Conservation (phyloP, 2,329 filamentous ascomycete species). For the Arthroderma uncinatum region DNA sequence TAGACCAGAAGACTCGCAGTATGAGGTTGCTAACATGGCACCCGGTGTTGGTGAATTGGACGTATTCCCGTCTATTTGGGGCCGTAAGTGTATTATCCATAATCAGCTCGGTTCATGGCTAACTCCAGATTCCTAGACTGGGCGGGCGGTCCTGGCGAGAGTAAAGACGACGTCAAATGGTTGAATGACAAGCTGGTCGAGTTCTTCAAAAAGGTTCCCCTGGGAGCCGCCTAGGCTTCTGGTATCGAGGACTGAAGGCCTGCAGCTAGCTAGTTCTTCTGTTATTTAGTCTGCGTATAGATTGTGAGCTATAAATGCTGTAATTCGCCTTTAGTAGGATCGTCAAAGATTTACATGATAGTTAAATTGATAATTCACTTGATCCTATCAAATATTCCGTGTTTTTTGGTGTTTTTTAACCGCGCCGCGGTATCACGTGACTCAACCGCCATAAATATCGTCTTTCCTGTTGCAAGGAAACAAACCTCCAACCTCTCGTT, state of each 20-base stretch:
- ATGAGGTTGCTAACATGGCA: conserved; percentile 56
- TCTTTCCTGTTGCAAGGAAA: neutral
- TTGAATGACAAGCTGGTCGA: conserved; percentile 50
- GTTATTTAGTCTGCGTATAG: no score
- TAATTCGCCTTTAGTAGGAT: no score
- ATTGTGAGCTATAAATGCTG: no score
- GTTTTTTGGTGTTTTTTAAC: no score
- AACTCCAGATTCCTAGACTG: conserved; percentile 32
- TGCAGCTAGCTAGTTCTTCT: neutral
- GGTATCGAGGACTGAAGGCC: neutral
- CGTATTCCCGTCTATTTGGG: conserved; percentile 53
- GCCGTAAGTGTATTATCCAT: conserved; percentile 37
- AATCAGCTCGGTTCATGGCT: neutral
- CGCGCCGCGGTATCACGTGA: neutral
- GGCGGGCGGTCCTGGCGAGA: conserved; percentile 61
- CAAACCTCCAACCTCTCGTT: neutral
- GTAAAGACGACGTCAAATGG: conserved; percentile 59
- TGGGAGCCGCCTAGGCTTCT: neutral
- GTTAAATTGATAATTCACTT: no score
- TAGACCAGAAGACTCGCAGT: conserved; percentile 63
- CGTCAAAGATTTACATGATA: no score
- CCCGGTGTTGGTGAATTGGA: conserved; percentile 46
- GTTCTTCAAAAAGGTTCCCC: conserved; percentile 36
- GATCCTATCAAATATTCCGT: no score
- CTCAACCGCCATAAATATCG: neutral